Conservation (phyloP, 1,139 yeast genomes). For the Debaryomycetaceae sp. region DNA sequence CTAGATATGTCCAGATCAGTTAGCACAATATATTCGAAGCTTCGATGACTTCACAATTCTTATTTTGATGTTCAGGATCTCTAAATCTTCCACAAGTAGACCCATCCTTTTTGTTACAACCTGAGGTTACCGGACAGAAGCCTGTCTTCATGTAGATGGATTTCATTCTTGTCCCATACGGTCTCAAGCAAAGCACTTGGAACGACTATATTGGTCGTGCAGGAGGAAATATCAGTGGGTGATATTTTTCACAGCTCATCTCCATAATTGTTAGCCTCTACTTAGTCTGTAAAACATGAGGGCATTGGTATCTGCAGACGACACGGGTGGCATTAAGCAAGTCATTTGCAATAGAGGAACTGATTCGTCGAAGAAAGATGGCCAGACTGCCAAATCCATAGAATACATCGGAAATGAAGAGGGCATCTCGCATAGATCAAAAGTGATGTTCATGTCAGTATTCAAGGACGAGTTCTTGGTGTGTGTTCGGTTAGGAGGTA, state of each 20-base stretch:
- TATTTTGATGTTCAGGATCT: no score
- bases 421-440: conserved; percentile 21
- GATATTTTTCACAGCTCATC: not conserved
- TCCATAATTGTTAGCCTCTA: not conserved
- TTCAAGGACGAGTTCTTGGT: conserved; percentile 34
- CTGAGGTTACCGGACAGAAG: no score
- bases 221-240: not conserved
- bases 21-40: not conserved
- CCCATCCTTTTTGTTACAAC: no score
- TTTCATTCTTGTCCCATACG: no score
- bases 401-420: conserved; percentile 38
- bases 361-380: conserved; percentile 63
- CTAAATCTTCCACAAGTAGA: no score
- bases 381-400: conserved; percentile 50
- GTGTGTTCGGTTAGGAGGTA: conserved; percentile 43
- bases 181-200: no score
- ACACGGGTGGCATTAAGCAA: conserved; percentile 56
- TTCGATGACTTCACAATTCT: not conserved
- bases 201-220: not conserved
- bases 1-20: not conserved
- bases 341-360: conserved; percentile 57
- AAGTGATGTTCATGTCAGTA: conserved; percentile 23
- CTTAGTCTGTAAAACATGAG: conserved; percentile 32
- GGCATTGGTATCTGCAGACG: conserved; percentile 52
- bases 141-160: no score